Percentiles rank a stretch among this genome's conserved stretches.
phyloP scores from a whole-genome alignment of 345 rosid genomes.

The Euphorbia lathyris region DNA sequence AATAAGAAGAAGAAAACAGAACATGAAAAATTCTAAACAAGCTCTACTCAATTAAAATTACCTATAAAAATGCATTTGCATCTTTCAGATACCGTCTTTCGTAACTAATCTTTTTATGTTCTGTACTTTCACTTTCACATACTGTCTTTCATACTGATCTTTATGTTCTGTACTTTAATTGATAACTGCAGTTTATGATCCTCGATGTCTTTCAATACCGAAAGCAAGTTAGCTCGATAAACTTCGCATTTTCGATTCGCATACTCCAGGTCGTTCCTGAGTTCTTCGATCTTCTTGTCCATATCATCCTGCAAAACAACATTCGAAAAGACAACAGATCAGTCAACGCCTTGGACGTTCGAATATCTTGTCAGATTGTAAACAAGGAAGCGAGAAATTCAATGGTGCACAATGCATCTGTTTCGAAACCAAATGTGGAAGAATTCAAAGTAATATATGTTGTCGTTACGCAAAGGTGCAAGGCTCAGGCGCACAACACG shows the following conservation, averaged over 20 bases:
- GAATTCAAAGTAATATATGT: too few relatives aligned
- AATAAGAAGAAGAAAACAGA: neutral
- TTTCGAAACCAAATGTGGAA: too few relatives aligned
- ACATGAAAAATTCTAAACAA: neutral
- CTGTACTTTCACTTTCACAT: conserved; percentile 5
- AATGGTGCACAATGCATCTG: too few relatives aligned
- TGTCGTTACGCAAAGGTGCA: too few relatives aligned
- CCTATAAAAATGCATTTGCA: conserved; percentile 2
- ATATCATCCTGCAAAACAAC: conserved; percentile 33
- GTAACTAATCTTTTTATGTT: too few relatives aligned
- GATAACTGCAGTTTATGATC: conserved; percentile 49
- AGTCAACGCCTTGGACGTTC: neutral
- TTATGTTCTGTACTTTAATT: conserved; percentile 43
- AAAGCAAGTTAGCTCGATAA: conserved; percentile 32
- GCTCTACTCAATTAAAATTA: neutral
- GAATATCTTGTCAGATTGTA: too few relatives aligned
- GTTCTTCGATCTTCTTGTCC: conserved; percentile 24
- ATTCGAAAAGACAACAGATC: neutral
- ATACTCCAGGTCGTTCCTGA: conserved; percentile 29
- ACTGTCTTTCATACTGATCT: conserved; percentile 43
- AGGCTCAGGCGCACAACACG: too few relatives aligned
- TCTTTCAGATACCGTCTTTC: conserved; percentile 1
- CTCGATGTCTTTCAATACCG: conserved; percentile 46
- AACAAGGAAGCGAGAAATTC: too few relatives aligned
- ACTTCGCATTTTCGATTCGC: conserved; percentile 41